Conservation (phyloP, 768 basidiomycete genomes). For the Boletus tomentosulus region DNA sequence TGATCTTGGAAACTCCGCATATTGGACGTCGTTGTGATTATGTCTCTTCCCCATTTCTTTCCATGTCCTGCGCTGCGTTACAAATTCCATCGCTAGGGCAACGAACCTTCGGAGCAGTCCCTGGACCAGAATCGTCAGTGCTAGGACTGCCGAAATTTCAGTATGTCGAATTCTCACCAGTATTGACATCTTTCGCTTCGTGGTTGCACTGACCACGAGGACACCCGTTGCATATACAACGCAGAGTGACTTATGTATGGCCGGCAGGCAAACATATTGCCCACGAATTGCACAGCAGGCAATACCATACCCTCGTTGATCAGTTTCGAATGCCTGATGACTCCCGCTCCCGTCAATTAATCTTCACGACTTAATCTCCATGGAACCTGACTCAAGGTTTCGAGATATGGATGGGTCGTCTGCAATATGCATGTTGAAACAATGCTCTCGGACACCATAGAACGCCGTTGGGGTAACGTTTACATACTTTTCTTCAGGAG, state of each 20-base stretch:
- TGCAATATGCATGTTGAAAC: background rate
- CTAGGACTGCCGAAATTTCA: constrained; percentile 2
- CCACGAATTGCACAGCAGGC: constrained; percentile 20
- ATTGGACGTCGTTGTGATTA: constrained; percentile 12
- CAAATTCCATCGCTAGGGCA: constrained; percentile 19
- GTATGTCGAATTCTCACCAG: constrained; percentile 23
- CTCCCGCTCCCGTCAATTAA: constrained; percentile 14
- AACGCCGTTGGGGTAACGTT: constrained; percentile 1
- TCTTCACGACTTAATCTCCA: constrained; percentile 17
- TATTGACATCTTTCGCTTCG: constrained; percentile 26
- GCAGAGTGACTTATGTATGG: constrained; percentile 24
- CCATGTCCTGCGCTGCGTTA: constrained; percentile 18
- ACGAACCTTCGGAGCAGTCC: constrained; percentile 22
- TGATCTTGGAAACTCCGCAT: constrained; percentile 21
- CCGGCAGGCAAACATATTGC: constrained; percentile 4
- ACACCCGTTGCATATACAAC: constrained; percentile 9
- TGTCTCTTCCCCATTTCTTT: constrained; percentile 10
- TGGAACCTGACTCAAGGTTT: background rate
- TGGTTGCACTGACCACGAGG: constrained; percentile 25
- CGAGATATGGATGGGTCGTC: background rate
- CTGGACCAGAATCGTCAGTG: constrained; percentile 6
- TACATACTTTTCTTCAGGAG: constrained; percentile 8
- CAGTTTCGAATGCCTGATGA: constrained; percentile 3
- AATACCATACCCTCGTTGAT: constrained; percentile 16
- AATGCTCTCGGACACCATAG: background rate